These are phyloP conservation scores for Phaseolus coccineus DNA, from an alignment of 331 rosid species.

Conservation along the genomic window DNA sequence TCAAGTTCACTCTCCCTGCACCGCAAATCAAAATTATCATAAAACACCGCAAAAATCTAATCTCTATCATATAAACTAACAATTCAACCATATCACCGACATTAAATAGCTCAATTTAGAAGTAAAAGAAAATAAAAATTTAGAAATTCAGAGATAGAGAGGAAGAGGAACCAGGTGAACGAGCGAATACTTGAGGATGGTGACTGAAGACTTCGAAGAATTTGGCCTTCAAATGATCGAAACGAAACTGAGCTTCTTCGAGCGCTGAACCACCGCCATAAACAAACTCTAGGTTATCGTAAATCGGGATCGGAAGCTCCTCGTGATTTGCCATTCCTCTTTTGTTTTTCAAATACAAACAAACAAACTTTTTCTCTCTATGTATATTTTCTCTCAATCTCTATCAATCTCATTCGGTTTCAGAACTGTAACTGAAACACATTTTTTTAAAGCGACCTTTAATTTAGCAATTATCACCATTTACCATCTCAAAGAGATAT, in stretches of 20 bases:
- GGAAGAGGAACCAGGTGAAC: constrained; percentile 77
- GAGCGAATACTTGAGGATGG: constrained; percentile 77
- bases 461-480: background rate
- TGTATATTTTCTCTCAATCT: background rate
- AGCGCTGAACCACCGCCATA: constrained; percentile 74
- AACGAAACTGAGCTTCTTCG: constrained; percentile 86
- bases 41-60: background rate
- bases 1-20: constrained; percentile 97
- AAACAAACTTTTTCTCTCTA: background rate
- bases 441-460: background rate
- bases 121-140: background rate
- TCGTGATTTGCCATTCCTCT: constrained; percentile 72
- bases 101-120: background rate
- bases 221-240: constrained; percentile 62
- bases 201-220: constrained; percentile 64
- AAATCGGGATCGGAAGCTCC: constrained; percentile 81
- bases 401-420: background rate
- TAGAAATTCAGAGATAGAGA: constrained; percentile 4
- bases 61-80: constrained; percentile 7
- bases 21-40: background rate
- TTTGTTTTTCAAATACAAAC: background rate
- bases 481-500: background rate
- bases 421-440: background rate
- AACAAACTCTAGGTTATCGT: constrained; percentile 61
- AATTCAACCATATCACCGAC: background rate